Conservation (phyloP, 129 eudicot species). For the Chrysanthemum makinoi region DNA sequence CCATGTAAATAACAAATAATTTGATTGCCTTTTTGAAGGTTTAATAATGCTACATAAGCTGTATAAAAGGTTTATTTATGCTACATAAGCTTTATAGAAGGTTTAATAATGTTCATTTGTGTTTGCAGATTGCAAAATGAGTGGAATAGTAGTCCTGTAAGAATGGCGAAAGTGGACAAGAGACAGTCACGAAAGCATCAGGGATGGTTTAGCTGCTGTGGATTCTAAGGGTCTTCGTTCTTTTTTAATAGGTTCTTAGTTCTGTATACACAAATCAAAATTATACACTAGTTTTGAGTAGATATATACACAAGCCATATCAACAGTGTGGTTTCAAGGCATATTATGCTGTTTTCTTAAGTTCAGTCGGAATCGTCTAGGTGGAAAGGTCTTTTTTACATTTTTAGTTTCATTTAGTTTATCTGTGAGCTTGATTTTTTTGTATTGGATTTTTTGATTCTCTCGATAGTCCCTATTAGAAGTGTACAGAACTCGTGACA, state of each 20-base stretch:
- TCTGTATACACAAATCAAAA: constrained; percentile 19
- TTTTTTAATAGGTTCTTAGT: constrained; percentile 23
- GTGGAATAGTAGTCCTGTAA: constrained; percentile 83
- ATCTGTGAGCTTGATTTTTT: neutral
- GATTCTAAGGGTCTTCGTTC: constrained; percentile 42
- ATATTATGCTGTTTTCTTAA: constrained; percentile 4
- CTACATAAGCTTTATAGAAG: neutral
- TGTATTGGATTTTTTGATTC: neutral
- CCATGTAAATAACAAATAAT: constrained; percentile 50
- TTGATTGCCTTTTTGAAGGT: neutral
- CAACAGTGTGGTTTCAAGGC: constrained; percentile 18
- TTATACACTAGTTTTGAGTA: constrained; percentile 33
- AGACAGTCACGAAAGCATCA: constrained; percentile 40
- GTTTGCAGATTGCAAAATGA: constrained; percentile 63
- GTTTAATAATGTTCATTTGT: constrained; percentile 1
- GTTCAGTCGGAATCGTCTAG: neutral
- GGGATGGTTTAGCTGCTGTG: constrained; percentile 81
- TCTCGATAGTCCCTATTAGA: neutral
- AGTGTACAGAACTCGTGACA: no score
- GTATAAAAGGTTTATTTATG: no score
- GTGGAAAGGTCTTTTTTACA: constrained; percentile 14
- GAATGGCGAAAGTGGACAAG: constrained; percentile 73
- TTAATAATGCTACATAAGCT: neutral
- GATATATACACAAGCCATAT: constrained; percentile 31
- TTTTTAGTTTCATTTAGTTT: constrained; percentile 1